Evolutionary conservation across 768 basidiomycete genomes (phyloP).

Genomic region (Leccinum barrowsii): DNA sequence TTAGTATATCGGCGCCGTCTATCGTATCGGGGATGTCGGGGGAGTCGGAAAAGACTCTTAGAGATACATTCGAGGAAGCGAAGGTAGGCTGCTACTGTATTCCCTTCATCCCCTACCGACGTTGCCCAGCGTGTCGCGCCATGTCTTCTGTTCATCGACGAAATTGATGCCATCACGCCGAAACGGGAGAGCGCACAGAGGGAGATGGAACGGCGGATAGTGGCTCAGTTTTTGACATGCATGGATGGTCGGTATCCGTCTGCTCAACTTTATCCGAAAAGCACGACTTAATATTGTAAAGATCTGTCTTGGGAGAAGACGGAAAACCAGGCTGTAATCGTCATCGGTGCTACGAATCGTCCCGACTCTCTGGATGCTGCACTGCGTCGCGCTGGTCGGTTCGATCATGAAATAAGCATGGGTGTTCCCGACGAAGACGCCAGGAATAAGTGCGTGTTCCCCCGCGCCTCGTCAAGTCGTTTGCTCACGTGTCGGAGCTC

Average conservation of each 20-base stretch:
- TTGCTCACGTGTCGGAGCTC: neutral
- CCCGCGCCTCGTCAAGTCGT: neutral
- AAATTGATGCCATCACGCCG: slow-evolving; percentile 96
- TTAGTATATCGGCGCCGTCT: slow-evolving; percentile 90
- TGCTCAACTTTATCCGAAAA: neutral
- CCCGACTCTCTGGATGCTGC: slow-evolving; percentile 95
- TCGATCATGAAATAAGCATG: slow-evolving; percentile 98
- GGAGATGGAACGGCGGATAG: slow-evolving; percentile 97
- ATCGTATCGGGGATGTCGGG: slow-evolving; percentile 99
- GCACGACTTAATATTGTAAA: slow-evolving; percentile 29
- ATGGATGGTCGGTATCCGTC: slow-evolving; percentile 81
- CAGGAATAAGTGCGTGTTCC: slow-evolving; percentile 69
- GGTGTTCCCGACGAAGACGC: slow-evolving; percentile 92
- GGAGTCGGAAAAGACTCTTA: slow-evolving; percentile 93
- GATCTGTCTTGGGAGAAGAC: slow-evolving; percentile 96
- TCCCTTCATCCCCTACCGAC: neutral
- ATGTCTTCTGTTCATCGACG: slow-evolving; percentile 93
- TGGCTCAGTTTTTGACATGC: slow-evolving; percentile 95
- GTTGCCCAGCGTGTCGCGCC: slow-evolving; percentile 76
- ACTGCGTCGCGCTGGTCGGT: slow-evolving; percentile 87
- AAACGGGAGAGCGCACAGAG: slow-evolving; percentile 97
- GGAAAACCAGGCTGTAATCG: slow-evolving; percentile 87
- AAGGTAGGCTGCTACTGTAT: slow-evolving; percentile 50
- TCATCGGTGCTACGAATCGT: slow-evolving; percentile 95
- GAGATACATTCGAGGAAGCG: slow-evolving; percentile 97